Evolutionary conservation across 495 filamentous ascomycete genomes (phyloP).

Genomic region (Podospora pseudoanserina): DNA sequence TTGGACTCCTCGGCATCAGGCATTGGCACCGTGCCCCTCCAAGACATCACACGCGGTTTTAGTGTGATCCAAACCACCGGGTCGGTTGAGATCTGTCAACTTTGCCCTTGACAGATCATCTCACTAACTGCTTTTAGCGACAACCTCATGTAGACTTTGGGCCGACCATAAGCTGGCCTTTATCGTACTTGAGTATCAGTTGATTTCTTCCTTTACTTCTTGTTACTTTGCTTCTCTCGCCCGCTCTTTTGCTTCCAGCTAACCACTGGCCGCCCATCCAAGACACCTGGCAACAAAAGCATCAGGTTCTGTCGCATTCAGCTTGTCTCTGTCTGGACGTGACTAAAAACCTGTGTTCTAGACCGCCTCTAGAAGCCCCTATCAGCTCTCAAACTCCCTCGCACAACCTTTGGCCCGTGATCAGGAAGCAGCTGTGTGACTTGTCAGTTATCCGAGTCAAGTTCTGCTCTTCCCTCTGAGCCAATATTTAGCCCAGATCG

Average conservation of each 20-base stretch:
- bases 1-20: slow-evolving; percentile 5
- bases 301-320: slow-evolving; percentile 5
- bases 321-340: background rate
- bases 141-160: slow-evolving; percentile 10
- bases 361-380: background rate
- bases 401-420: slow-evolving; percentile 5
- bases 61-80: slow-evolving; percentile 25
- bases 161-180: background rate
- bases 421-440: background rate
- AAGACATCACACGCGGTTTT: slow-evolving; percentile 29
- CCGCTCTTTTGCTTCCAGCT: background rate
- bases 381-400: background rate
- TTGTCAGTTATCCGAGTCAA: background rate
- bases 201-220: background rate
- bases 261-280: background rate
- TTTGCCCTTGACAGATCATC: slow-evolving; percentile 21
- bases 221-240: background rate
- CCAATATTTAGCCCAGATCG: background rate
- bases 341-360: slow-evolving; percentile 3
- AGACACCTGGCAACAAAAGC: background rate
- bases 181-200: background rate
- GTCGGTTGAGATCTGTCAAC: slow-evolving; percentile 26
- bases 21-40: slow-evolving; percentile 25
- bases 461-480: background rate
- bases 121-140: slow-evolving; percentile 25